These are phyloP conservation scores for Pseudohalonectria lignicola DNA, from an alignment of 2,329 filamentous ascomycete genomes.

Conservation along the genomic window DNA sequence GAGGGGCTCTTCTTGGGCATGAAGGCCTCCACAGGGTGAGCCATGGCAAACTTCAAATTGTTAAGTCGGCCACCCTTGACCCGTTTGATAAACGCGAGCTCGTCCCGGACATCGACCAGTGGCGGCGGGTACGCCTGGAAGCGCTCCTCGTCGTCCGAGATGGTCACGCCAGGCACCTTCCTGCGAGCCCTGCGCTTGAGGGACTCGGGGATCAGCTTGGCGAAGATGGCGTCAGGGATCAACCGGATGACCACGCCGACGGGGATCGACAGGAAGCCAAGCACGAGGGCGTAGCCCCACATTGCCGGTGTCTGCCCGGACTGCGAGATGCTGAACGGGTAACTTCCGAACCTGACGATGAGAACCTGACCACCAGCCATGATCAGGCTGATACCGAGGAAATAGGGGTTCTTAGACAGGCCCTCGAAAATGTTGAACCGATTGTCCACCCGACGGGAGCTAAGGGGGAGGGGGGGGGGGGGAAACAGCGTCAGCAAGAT, in stretches of 20 bases:
- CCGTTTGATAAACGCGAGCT: conserved; percentile 69
- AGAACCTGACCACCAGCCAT: conserved; percentile 86
- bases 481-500: too few relatives aligned
- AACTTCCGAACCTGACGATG: conserved; percentile 79
- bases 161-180: conserved; percentile 41
- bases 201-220: conserved; percentile 39
- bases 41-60: conserved; percentile 67
- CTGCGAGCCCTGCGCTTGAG: conserved; percentile 33
- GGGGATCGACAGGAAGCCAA: conserved; percentile 77
- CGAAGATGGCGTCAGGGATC: conserved; percentile 62
- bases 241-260: conserved; percentile 72
- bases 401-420: conserved; percentile 76
- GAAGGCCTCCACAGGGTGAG: conserved; percentile 63
- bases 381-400: conserved; percentile 71
- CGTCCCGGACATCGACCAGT: conserved; percentile 65
- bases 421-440: conserved; percentile 93
- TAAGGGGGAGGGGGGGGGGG: too few relatives aligned
- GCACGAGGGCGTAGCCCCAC: conserved; percentile 79
- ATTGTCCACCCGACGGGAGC: conserved; percentile 88
- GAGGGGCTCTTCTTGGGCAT: conserved; percentile 52
- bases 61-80: conserved; percentile 76
- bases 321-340: conserved; percentile 62
- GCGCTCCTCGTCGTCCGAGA: conserved; percentile 53
- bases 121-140: conserved; percentile 61
- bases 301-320: conserved; percentile 56